phyloP scores from a whole-genome alignment of 306 rosid species.

The Cyamopsis tetragonoloba region DNA sequence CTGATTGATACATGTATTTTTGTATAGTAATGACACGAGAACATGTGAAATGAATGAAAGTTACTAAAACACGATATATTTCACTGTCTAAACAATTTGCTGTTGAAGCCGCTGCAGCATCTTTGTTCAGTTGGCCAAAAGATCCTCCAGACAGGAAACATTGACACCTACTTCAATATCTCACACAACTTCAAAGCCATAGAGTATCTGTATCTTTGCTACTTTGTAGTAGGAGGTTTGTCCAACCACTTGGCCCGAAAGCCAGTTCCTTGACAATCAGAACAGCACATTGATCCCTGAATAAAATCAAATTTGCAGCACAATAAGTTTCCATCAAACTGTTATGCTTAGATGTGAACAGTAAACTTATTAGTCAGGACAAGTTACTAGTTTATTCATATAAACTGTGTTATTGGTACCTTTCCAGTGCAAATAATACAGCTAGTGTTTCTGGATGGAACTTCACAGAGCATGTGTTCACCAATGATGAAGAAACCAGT shows the following conservation, averaged over 20 bases:
- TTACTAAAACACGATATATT: not conserved
- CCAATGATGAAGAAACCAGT: constrained; percentile 93
- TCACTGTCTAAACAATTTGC: not conserved
- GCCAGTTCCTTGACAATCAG: constrained; percentile 48
- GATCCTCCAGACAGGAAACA: not conserved
- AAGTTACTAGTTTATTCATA: not conserved
- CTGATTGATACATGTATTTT: not conserved
- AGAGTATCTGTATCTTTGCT: constrained; percentile 14
- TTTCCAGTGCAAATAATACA: constrained; percentile 80
- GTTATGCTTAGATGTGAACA: not conserved
- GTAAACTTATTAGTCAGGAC: not conserved
- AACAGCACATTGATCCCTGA: constrained; percentile 42
- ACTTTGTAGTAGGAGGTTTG: constrained; percentile 69
- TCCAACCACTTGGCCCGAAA: constrained; percentile 72
- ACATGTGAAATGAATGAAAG: not conserved
- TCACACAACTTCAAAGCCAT: constrained; percentile 2
- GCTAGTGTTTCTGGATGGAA: constrained; percentile 77
- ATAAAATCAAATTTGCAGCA: not conserved
- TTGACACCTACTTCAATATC: not conserved
- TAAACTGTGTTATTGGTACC: constrained; percentile 46
- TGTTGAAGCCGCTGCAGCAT: constrained; percentile 13
- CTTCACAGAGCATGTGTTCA: constrained; percentile 97
- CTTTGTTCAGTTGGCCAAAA: not conserved
- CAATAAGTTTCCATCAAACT: not conserved
- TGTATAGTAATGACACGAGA: not conserved